phyloP scores from a whole-genome alignment of 805 yeast species.

The Kazachstania bromeliacearum region DNA sequence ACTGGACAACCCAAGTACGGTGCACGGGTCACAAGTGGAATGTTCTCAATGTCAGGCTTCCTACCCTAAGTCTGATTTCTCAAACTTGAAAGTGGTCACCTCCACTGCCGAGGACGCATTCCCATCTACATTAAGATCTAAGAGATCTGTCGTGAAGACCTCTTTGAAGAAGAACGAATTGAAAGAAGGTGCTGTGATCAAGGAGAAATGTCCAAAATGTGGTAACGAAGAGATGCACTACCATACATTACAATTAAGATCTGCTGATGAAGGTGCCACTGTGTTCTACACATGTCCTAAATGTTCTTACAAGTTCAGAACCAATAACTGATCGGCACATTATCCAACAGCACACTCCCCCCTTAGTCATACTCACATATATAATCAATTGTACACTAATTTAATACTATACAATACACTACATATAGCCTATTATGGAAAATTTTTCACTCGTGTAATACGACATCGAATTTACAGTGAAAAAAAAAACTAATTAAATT shows the following conservation, averaged over 20 bases:
- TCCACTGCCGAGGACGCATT: constrained; percentile 87
- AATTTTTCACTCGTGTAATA: too few species aligned
- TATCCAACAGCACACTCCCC: too few species aligned
- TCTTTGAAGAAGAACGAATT: constrained; percentile 63
- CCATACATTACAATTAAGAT: constrained; percentile 90
- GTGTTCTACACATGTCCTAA: constrained; percentile 93
- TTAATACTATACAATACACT: too few species aligned
- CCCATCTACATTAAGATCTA: constrained; percentile 73
- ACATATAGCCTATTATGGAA: too few species aligned
- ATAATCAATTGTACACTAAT: too few species aligned
- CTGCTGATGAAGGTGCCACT: constrained; percentile 99
- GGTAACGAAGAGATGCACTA: constrained; percentile 97
- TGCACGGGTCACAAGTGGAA: constrained; percentile 34
- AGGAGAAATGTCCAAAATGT: constrained; percentile 98
- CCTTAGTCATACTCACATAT: too few species aligned
- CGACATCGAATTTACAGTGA: too few species aligned
- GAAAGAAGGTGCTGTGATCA: constrained; percentile 92
- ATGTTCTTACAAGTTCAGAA: constrained; percentile 90
- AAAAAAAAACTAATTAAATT: too few species aligned
- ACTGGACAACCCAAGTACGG: constrained; percentile 53
- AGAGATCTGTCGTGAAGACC: constrained; percentile 87
- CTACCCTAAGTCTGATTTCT: constrained; percentile 39
- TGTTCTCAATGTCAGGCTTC: constrained; percentile 45
- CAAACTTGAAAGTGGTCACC: constrained; percentile 77
- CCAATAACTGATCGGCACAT: constrained; percentile 66